Evolutionary conservation across 2,329 filamentous ascomycete species (phyloP).

Genomic region (Blumeria hordei): DNA sequence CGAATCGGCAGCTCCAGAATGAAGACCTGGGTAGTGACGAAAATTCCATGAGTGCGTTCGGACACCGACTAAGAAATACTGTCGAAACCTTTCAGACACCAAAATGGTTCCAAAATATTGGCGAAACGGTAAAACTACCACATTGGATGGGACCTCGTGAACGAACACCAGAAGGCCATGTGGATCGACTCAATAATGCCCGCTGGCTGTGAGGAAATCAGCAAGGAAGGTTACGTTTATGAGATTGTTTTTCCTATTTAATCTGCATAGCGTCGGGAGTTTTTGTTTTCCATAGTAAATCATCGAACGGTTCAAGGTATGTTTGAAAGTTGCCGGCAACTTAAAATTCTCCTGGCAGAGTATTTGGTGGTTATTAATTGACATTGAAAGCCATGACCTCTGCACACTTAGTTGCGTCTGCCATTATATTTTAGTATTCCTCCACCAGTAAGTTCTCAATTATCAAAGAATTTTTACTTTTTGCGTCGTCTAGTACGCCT

Average conservation of each 20-base stretch:
- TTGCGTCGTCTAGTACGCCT: too few species aligned
- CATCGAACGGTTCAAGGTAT: too few species aligned
- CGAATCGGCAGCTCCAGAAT: constrained; percentile 10
- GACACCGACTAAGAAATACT: constrained; percentile 75
- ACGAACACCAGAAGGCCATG: constrained; percentile 6
- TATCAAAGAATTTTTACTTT: too few species aligned
- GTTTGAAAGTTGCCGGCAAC: too few species aligned
- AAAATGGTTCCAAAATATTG: constrained; percentile 55
- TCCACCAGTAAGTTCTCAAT: too few species aligned
- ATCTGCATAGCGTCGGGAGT: constrained; percentile 13
- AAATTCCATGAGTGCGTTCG: constrained; percentile 62
- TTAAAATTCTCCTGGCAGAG: too few species aligned
- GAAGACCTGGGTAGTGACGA: constrained; percentile 39
- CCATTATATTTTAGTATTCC: too few species aligned
- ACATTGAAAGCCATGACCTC: too few species aligned
- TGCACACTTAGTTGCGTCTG: too few species aligned
- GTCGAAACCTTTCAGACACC: constrained; percentile 64
- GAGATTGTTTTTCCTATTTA: constrained; percentile 3
- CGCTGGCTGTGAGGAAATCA: constrained; percentile 29
- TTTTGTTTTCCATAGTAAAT: background rate
- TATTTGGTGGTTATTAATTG: too few species aligned
- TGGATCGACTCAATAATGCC: constrained; percentile 21
- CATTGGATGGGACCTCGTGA: constrained; percentile 42
- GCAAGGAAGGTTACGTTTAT: constrained; percentile 14
- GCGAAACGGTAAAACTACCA: constrained; percentile 46